Evolutionary conservation across 2,329 filamentous ascomycete genomes (phyloP).

Genomic region (Diplodia intermedia): DNA sequence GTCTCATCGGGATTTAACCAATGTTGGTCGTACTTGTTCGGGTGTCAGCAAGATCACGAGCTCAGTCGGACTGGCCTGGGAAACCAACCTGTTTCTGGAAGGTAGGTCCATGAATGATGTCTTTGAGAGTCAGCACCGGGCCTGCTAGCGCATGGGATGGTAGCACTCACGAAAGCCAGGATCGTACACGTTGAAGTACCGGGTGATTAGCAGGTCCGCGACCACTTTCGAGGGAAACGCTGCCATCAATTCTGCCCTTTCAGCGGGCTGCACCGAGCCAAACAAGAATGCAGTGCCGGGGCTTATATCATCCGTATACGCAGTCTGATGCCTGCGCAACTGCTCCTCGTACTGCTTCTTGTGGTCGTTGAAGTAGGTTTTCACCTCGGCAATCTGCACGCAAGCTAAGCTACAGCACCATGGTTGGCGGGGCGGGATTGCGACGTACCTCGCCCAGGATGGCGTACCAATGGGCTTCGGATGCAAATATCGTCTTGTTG

Average conservation of each 20-base stretch:
- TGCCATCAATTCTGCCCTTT: slow-evolving; percentile 77
- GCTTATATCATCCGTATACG: slow-evolving; percentile 64
- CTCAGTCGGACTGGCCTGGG: not conserved
- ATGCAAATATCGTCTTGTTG: slow-evolving; percentile 56
- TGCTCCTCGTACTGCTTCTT: slow-evolving; percentile 89
- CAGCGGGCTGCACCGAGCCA: slow-evolving; percentile 71
- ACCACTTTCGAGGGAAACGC: slow-evolving; percentile 81
- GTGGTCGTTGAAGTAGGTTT: slow-evolving; percentile 83
- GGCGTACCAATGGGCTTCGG: slow-evolving; percentile 61
- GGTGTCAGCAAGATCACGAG: not conserved
- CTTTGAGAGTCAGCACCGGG: slow-evolving; percentile 59
- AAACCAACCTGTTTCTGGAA: slow-evolving; percentile 35
- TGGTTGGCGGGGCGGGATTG: not conserved
- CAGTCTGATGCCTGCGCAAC: slow-evolving; percentile 74
- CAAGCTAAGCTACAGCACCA: slow-evolving; percentile 32
- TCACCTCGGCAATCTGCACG: slow-evolving; percentile 82
- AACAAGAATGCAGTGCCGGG: slow-evolving; percentile 79
- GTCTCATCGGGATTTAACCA: slow-evolving; percentile 78
- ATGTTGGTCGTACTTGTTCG: slow-evolving; percentile 63
- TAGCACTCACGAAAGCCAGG: slow-evolving; percentile 59
- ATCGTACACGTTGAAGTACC: slow-evolving; percentile 87
- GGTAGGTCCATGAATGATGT: slow-evolving; percentile 1
- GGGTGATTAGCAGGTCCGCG: slow-evolving; percentile 82
- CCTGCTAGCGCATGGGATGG: no score
- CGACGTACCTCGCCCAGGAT: slow-evolving; percentile 57